A percentile compares a stretch with the other conserved stretches of the same genome.
These are phyloP conservation scores for Linanthus parryae DNA, from an alignment of 148 eudicot species.

Conservation along the genomic window DNA sequence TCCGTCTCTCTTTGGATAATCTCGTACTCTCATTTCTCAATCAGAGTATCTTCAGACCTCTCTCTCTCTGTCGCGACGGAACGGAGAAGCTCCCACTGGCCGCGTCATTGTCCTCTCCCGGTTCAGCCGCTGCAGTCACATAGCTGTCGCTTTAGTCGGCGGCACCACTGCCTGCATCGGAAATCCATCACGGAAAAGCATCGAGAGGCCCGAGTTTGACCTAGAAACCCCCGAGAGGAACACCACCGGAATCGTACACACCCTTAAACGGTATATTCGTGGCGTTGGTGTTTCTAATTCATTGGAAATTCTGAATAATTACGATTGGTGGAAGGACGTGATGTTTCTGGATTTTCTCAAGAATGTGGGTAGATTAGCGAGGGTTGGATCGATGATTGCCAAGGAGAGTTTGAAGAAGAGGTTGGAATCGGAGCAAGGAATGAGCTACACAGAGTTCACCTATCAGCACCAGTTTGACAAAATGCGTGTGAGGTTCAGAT, in stretches of 20 bases:
- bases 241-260: conserved; percentile 30
- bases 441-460: conserved; percentile 90
- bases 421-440: conserved; percentile 69
- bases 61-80: too few species aligned
- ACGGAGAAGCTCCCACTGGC: too few species aligned
- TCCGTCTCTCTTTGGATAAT: too few species aligned
- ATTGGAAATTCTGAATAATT: conserved; percentile 60
- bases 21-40: too few species aligned
- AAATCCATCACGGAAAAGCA: conserved; percentile 76
- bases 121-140: conserved; percentile 79
- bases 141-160: conserved; percentile 62
- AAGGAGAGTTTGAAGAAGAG: conserved; percentile 78
- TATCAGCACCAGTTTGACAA: conserved; percentile 74
- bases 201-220: conserved; percentile 72
- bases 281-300: too few species aligned
- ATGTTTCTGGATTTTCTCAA: conserved; percentile 67
- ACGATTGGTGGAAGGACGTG: conserved; percentile 92
- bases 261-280: conserved; percentile 21
- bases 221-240: conserved; percentile 36
- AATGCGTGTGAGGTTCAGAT: conserved; percentile 66
- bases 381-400: conserved; percentile 80
- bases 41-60: too few species aligned
- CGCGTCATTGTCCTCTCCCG: conserved; percentile 76
- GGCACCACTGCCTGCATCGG: conserved; percentile 91
- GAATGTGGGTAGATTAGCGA: conserved; percentile 60